phyloP scores from a whole-genome alignment of 1,284 basidiomycete genomes.

The Leccinum subrobustum region DNA sequence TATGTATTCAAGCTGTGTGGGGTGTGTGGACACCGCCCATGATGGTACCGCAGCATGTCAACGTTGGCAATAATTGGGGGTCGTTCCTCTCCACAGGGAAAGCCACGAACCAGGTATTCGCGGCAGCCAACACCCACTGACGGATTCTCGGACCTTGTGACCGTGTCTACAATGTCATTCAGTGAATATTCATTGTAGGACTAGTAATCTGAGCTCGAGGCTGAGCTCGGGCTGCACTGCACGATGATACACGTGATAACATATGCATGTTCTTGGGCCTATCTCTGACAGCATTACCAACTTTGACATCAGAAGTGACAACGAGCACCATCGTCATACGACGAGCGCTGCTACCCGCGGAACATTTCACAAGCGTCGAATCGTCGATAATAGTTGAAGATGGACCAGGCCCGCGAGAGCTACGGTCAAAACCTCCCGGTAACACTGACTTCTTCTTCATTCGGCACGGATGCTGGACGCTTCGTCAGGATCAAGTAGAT shows the following conservation, averaged over 20 bases:
- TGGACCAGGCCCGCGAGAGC: constrained; percentile 30
- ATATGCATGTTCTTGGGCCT: neutral
- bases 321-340: neutral
- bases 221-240: neutral
- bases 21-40: neutral
- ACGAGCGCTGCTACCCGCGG: neutral
- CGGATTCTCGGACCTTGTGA: neutral
- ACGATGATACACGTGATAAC: neutral
- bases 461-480: constrained; percentile 11
- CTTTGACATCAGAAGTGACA: neutral
- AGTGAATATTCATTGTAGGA: neutral
- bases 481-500: constrained; percentile 56
- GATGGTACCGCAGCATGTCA: neutral
- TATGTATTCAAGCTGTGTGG: neutral
- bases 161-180: too few species aligned
- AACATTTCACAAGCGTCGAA: neutral
- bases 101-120: too few species aligned
- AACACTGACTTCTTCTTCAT: constrained; percentile 17
- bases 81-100: neutral
- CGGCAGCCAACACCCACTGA: neutral
- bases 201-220: too few species aligned
- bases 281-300: neutral
- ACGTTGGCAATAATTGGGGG: neutral
- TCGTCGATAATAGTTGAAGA: neutral
- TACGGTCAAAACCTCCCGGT: constrained; percentile 55